Base-by-base conservation (phyloP, 306 rosid species). In the Oxytropis ochrocephala region DNA sequence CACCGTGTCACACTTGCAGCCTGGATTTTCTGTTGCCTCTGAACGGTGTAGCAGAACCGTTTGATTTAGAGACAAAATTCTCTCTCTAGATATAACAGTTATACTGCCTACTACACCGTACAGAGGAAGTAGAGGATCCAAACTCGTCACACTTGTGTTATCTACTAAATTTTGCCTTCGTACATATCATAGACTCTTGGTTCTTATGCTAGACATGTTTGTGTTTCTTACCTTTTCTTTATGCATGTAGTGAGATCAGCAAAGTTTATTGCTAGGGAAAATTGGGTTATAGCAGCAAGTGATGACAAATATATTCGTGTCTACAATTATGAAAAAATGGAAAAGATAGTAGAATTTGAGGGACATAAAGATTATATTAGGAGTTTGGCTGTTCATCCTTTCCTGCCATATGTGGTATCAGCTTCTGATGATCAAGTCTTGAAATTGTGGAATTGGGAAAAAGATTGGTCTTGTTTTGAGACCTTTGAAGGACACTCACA, bases 231-330 rank as follows among this genome's bases (percentile, higher is more conserved):
- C 32, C 3, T 42, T 8, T 18, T 42, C 16, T 21, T 1, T 9
- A 36, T 54, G 73, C 0, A 57, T 89, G 75, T 78, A 89, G 90
- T 89, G 3, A 89, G 96, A 82, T 83, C 96, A 36, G 87, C 84
- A 7, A 87, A 81, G 75, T 89, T 89, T 67, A 69, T 89, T 12
- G 76, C 78, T 53, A 62, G 85, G 0, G 39, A 89, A 69, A 74
- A 78, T 36, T 87, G 89, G 96, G 16, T 85, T 35, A 75, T 87
- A 0, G 75, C 86, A 1, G 86, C 80, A 0, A 35, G 78, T 0
- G 91, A 87, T 11, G 96, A 89, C 76, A 77, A 74, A 10, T 80
- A 63, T 38, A 83, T 89, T 30, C 85, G 82, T 0, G 78, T 85
- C 39, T 87, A 83, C 74, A 64, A 75, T 49, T 81, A 72, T 12